A percentile compares a stretch with the other conserved stretches of the same genome.
phyloP scores from a whole-genome alignment of 2,329 filamentous ascomycete species.

The Dryadomyces sulphureus region DNA sequence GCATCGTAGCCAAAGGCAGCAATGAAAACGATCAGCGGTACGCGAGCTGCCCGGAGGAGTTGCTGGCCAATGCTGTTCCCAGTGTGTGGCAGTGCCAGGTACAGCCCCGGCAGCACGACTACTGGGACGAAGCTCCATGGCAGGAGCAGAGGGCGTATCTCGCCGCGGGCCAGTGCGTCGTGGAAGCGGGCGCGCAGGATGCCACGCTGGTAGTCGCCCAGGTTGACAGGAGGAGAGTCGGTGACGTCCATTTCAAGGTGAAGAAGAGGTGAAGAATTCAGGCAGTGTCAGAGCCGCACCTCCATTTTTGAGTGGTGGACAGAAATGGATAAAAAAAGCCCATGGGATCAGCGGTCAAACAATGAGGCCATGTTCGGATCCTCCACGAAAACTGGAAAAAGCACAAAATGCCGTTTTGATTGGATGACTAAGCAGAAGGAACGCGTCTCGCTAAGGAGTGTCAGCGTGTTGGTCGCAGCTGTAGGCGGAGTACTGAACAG shows the following conservation, averaged over 20 bases:
- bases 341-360: no score
- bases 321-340: no score
- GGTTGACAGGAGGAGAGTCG: background rate
- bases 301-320: no score
- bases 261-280: no score
- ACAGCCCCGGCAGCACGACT: conserved; percentile 35
- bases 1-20: conserved; percentile 28
- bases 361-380: no score
- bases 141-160: conserved; percentile 29
- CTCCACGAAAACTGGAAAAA: no score
- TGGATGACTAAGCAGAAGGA: no score
- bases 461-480: no score
- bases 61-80: conserved; percentile 20
- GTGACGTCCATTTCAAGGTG: background rate
- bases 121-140: conserved; percentile 34
- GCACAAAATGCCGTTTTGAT: no score
- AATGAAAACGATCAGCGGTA: conserved; percentile 30
- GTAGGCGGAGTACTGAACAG: no score
- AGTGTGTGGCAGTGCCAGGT: conserved; percentile 31
- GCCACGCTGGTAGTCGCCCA: conserved; percentile 9
- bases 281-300: no score
- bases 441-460: no score
- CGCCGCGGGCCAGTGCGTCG: conserved; percentile 5
- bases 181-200: conserved; percentile 7
- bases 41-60: conserved; percentile 37